Base-by-base conservation (phyloP, 306 rosid genomes). In the Malus asiatica region DNA sequence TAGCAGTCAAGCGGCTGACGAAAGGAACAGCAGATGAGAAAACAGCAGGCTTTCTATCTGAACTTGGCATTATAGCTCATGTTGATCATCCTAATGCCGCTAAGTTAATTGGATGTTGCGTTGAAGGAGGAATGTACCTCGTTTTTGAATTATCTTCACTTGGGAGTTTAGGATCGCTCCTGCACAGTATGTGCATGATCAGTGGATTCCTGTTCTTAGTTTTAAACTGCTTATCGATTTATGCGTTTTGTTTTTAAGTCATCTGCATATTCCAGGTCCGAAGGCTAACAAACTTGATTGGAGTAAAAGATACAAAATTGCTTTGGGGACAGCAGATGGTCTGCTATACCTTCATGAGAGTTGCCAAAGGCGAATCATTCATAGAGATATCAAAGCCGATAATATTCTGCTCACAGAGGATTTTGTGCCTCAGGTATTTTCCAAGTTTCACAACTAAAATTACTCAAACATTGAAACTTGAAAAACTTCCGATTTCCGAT, bases 361-460 rank as follows among this genome's bases (percentile, higher is more conserved):
- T 79, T 91, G 97, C 78, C 85, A 79, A 48, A 88, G 87, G 77
- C 81, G 92, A 75, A 89, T 93, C 69, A 87, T 93, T 58, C 98
- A 93, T 76, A 86, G 98, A 77, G 98, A 93, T 71, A 88, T 93
- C 48, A 91, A 91, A 83, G 79, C 90, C 52, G 96, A 89, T 19
- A 93, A 93, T 62, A 82, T 93, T 89, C 83, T 93, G 23, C 96
- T 91, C 51, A 84, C 96, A 3, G 83, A 88, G 68, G 87, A 91
- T 76, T 93, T 82, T 75, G 97, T 84, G 73, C 92, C 98, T 12
- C 93, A 88, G 97, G 98, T 93, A 89, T 55, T 77, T 14, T 11
- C 66, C 66, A 12, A 60, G 35, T 12, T 60, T 11, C 6, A 11
- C 35, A 25, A 1, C 32, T 4, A 25, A 25, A 60, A 60, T 60